Percentiles rank a stretch among this genome's conserved stretches.
Evolutionary conservation across 208 protist species (phyloP).

Genomic region (Crithidia fasciculata): DNA sequence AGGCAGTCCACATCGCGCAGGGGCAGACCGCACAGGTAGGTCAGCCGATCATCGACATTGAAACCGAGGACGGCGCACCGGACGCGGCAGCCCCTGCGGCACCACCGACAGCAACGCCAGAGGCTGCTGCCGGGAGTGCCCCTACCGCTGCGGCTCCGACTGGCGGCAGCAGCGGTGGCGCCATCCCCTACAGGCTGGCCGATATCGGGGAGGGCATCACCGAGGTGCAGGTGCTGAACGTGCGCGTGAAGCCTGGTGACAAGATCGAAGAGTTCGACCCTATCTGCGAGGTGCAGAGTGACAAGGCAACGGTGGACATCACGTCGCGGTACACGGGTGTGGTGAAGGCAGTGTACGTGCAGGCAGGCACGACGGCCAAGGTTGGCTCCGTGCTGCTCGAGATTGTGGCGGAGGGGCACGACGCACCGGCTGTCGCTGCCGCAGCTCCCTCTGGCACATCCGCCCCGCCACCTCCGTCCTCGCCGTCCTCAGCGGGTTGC

Average conservation of each 20-base stretch:
- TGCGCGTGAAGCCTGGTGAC: conserved; percentile 93
- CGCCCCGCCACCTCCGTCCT: neutral
- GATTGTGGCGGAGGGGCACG: conserved; percentile 48
- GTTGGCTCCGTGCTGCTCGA: conserved; percentile 90
- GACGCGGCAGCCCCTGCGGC: conserved; percentile 5
- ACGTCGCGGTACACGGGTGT: conserved; percentile 91
- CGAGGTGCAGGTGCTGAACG: conserved; percentile 94
- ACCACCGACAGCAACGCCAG: conserved; percentile 5
- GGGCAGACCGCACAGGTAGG: conserved; percentile 90
- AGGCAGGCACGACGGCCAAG: conserved; percentile 79
- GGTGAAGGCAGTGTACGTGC: conserved; percentile 83
- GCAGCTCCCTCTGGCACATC: neutral
- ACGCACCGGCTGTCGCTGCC: neutral
- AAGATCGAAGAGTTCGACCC: conserved; percentile 92
- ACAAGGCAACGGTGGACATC: conserved; percentile 96
- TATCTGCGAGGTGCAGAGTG: conserved; percentile 95
- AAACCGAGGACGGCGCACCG: conserved; percentile 36
- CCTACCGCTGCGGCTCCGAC: neutral
- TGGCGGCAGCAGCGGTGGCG: neutral
- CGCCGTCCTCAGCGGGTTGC: neutral
- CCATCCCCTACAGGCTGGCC: conserved; percentile 86
- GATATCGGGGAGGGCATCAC: conserved; percentile 97
- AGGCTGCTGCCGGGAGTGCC: neutral
- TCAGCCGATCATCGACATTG: conserved; percentile 87
- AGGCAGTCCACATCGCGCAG: conserved; percentile 73